A percentile compares a stretch with the other conserved stretches of the same genome.
Evolutionary conservation across 1,139 yeast genomes (phyloP).

Genomic region (Diutina catenulata): DNA sequence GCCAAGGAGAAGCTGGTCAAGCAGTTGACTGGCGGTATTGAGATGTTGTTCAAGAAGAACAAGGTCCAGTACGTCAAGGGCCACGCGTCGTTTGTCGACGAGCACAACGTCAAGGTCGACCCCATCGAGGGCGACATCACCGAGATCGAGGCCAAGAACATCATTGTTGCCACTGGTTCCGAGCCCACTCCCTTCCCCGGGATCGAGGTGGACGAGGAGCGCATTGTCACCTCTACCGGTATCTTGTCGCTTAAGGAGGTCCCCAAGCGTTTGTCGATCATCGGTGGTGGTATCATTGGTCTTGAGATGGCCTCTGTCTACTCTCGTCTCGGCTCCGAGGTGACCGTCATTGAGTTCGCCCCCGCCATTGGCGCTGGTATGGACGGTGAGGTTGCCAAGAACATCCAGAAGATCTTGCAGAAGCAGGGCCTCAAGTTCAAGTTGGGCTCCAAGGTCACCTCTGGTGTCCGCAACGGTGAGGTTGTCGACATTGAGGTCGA

Average conservation of each 20-base stretch:
- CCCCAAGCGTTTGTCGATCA: slow-evolving; percentile 84
- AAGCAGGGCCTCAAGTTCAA: slow-evolving; percentile 95
- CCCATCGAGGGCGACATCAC: slow-evolving; percentile 89
- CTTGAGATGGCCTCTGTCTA: slow-evolving; percentile 99
- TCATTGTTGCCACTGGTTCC: slow-evolving; percentile 96
- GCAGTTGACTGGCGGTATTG: slow-evolving; percentile 88
- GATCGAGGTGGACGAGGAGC: slow-evolving; percentile 89
- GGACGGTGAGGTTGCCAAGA: slow-evolving; percentile 92
- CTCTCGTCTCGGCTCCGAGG: slow-evolving; percentile 91
- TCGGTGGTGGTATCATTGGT: slow-evolving; percentile 99
- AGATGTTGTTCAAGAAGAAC: slow-evolving; percentile 89
- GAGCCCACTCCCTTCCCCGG: slow-evolving; percentile 99
- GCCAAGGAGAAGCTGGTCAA: slow-evolving; percentile 87
- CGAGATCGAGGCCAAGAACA: slow-evolving; percentile 66
- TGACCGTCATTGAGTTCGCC: slow-evolving; percentile 88
- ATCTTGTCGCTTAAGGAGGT: slow-evolving; percentile 73
- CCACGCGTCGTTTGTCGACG: slow-evolving; percentile 77
- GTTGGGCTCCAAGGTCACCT: slow-evolving; percentile 81
- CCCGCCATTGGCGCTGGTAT: slow-evolving; percentile 86
- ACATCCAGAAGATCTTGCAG: slow-evolving; percentile 76
- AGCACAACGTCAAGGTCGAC: slow-evolving; percentile 63
- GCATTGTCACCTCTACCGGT: slow-evolving; percentile 95
- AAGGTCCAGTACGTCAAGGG: slow-evolving; percentile 94
- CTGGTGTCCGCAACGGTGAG: slow-evolving; percentile 84
- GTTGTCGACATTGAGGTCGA: slow-evolving; percentile 79